Percentiles rank a stretch among this genome's conserved stretches.
phyloP scores from a whole-genome alignment of 148 eudicot species.

The Limonium bicolor region DNA sequence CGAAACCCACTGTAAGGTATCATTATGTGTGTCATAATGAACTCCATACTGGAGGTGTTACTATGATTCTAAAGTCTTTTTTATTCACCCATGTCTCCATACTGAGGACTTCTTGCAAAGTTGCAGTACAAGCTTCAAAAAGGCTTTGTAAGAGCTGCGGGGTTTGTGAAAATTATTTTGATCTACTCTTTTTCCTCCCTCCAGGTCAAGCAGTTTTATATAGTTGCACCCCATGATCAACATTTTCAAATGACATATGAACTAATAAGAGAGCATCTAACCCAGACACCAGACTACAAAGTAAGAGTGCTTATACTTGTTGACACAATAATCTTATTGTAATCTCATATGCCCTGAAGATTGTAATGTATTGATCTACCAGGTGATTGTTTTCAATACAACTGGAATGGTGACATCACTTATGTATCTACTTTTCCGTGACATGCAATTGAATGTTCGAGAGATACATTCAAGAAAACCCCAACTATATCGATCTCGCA shows the following conservation, averaged over 20 bases:
- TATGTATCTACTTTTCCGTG: conserved; percentile 58
- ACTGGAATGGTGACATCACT: conserved; percentile 86
- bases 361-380: conserved; percentile 6
- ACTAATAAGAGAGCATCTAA: conserved; percentile 56
- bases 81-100: too few relatives aligned
- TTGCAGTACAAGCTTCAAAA: too few relatives aligned
- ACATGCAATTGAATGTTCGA: conserved; percentile 74
- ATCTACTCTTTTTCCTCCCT: conserved; percentile 3
- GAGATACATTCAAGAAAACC: conserved; percentile 89
- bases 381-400: conserved; percentile 87
- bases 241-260: conserved; percentile 68
- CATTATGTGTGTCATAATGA: too few relatives aligned
- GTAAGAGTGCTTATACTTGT: conserved; percentile 18
- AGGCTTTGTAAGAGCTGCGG: too few relatives aligned
- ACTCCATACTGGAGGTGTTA: too few relatives aligned
- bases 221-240: conserved; percentile 60
- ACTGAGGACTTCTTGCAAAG: too few relatives aligned
- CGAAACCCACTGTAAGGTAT: conserved; percentile 63
- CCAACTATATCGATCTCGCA: conserved; percentile 58
- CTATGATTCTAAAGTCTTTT: too few relatives aligned
- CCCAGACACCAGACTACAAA: conserved; percentile 51
- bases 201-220: conserved; percentile 74
- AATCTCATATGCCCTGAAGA: neutral
- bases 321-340: too few relatives aligned
- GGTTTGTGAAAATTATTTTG: too few relatives aligned